Evolutionary conservation across 352 stramenopile species (phyloP), one percentile per base, ranked within the genome.

Genomic region (Pelagophyceae sp.): DNA sequence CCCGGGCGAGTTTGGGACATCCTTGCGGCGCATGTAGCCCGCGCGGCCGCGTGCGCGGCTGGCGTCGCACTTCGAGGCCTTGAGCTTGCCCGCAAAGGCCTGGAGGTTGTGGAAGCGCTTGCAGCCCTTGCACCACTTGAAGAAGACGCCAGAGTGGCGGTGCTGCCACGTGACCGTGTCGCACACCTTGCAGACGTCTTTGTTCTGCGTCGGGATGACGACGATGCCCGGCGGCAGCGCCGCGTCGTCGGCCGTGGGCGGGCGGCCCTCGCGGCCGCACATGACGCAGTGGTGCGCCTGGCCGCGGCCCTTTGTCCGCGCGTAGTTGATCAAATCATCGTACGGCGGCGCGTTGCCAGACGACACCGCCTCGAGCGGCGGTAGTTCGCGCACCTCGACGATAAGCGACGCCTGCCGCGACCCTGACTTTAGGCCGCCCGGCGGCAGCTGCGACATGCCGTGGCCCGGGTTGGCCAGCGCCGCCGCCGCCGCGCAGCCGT

Each of bases 101-200:
- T 35, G 32, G 38, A 82, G 51, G 19, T 32, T 54, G 45, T 77
- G 63, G 40, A 82, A 82, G 40, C 67, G 54, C 78, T 82, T 82
- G 79, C 79, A 82, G 69, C 79, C 79, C 40, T 82, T 82, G 79
- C 79, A 82, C 65, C 65, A 82, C 71, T 82, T 82, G 77, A 82
- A 82, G 63, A 61, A 74, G 31, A 45, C 72, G 15, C 37, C 20
- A 5, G 78, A 79, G 3, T 32, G 20, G 27, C 23, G 51, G 67
- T 81, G 72, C n/a, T 70, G 61, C 79, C 79, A 82, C 0, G 75
- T 78, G 17, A 60, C 58, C 27, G 64, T 77, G 69, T 82, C 79
- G 77, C 79, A 82, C 0, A 60, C 51, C 70, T 79, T 82, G 76
- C 78, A 82, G 33, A 82, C 78, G 33, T 79, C 78, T 61, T 82